These are phyloP conservation scores for Gypsophila paniculata DNA, from an alignment of 179 eudicot species.

Conservation along the genomic window DNA sequence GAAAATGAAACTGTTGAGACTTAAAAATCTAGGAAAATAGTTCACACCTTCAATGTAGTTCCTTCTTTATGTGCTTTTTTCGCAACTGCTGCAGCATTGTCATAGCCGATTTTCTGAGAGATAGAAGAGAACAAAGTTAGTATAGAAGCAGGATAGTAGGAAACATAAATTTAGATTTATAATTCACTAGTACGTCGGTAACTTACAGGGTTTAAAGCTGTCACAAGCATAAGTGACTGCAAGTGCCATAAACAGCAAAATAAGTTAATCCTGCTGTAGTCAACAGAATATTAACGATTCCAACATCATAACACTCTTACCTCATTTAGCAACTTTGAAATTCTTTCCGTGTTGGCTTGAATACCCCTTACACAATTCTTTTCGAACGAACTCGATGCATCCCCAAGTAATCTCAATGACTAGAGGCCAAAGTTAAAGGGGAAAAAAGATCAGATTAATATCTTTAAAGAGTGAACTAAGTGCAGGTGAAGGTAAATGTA, in stretches of 20 bases:
- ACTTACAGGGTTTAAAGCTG: constrained; percentile 94
- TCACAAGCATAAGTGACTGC: constrained; percentile 98
- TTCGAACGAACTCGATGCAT: constrained; percentile 91
- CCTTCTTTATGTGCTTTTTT: constrained; percentile 91
- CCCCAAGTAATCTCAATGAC: constrained; percentile 88
- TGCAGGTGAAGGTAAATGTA: neutral
- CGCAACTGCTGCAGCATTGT: constrained; percentile 92
- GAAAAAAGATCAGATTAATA: neutral
- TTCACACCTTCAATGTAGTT: constrained; percentile 60
- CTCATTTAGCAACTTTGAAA: constrained; percentile 80
- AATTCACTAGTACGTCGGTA: neutral
- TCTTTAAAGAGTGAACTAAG: neutral
- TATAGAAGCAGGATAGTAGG: constrained; percentile 4
- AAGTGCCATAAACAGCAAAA: constrained; percentile 18
- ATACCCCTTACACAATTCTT: constrained; percentile 95
- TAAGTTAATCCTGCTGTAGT: constrained; percentile 7
- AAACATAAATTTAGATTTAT: neutral
- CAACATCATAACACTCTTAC: constrained; percentile 25
- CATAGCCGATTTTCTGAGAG: constrained; percentile 78
- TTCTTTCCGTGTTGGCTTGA: constrained; percentile 84
- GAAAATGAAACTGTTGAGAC: neutral
- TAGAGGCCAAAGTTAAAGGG: constrained; percentile 24
- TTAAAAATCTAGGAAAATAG: neutral
- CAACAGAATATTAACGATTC: neutral
- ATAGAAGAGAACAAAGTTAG: constrained; percentile 20